Evolutionary conservation across 495 filamentous ascomycete species (phyloP).

Genomic region (Immersiella caudata): DNA sequence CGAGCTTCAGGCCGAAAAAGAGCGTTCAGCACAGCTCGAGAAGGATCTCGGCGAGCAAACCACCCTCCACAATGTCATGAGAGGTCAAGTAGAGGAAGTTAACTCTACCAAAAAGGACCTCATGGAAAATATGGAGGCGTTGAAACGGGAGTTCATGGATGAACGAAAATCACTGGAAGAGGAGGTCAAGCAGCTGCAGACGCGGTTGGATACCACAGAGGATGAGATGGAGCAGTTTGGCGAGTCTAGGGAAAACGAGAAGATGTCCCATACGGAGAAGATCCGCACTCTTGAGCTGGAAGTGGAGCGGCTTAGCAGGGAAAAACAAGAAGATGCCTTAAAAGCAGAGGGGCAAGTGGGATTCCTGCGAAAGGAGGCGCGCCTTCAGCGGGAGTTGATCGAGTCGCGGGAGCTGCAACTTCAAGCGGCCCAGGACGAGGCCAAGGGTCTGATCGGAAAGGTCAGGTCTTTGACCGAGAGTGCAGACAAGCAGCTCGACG

Average conservation of each 20-base stretch:
- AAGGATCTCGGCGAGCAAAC: constrained; percentile 61
- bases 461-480: constrained; percentile 51
- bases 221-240: constrained; percentile 84
- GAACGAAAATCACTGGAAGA: constrained; percentile 79
- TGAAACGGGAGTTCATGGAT: constrained; percentile 82
- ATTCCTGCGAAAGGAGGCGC: constrained; percentile 59
- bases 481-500: constrained; percentile 54
- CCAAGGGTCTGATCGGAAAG: constrained; percentile 52
- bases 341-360: constrained; percentile 59
- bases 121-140: constrained; percentile 89
- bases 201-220: constrained; percentile 81
- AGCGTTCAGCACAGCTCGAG: constrained; percentile 55
- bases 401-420: constrained; percentile 58
- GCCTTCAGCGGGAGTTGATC: constrained; percentile 56
- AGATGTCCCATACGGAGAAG: constrained; percentile 65
- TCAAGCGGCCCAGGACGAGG: constrained; percentile 55
- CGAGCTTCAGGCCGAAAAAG: constrained; percentile 65
- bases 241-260: constrained; percentile 81
- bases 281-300: constrained; percentile 71
- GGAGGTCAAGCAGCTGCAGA: constrained; percentile 73
- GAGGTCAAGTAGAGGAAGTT: constrained; percentile 74
- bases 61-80: constrained; percentile 66
- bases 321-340: constrained; percentile 58
- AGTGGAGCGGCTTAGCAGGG: constrained; percentile 61
- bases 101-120: constrained; percentile 93